phyloP scores from a whole-genome alignment of 306 rosid genomes.

The Prosopis cineraria region DNA sequence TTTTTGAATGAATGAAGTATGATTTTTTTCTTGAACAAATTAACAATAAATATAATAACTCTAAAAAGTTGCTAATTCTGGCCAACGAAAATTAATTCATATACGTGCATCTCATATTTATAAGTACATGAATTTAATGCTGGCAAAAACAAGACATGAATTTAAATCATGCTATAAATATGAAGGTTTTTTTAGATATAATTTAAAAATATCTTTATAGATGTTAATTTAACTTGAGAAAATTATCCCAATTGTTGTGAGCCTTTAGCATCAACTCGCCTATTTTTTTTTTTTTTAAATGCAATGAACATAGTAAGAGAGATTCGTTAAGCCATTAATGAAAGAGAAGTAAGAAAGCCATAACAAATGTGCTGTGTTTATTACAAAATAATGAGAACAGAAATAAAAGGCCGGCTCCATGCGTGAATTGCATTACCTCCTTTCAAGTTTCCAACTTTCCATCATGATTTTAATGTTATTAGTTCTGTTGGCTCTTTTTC shows the following conservation, averaged over 20 bases:
- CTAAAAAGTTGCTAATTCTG: not conserved
- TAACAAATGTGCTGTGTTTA: not conserved
- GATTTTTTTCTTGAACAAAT: not conserved
- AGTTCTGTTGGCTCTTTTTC: not conserved
- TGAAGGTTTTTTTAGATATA: not conserved
- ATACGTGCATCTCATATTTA: not conserved
- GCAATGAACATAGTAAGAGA: not conserved
- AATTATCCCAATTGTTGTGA: not conserved
- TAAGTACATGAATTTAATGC: too few species aligned
- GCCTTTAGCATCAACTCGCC: not conserved
- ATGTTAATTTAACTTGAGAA: not conserved
- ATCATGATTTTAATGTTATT: not conserved
- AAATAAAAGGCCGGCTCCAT: slow-evolving; percentile 4
- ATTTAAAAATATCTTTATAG: not conserved
- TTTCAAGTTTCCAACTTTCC: too few species aligned
- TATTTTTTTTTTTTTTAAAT: not conserved
- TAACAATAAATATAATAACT: not conserved
- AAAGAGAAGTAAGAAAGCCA: not conserved
- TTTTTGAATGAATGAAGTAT: too few species aligned
- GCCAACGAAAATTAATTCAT: not conserved
- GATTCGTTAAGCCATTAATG: not conserved
- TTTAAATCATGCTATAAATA: not conserved
- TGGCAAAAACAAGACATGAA: too few species aligned
- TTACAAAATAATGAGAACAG: not conserved
- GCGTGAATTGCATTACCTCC: not conserved